Base-by-base conservation (phyloP, 2,329 filamentous ascomycete genomes). In the Penicillium thymicola region DNA sequence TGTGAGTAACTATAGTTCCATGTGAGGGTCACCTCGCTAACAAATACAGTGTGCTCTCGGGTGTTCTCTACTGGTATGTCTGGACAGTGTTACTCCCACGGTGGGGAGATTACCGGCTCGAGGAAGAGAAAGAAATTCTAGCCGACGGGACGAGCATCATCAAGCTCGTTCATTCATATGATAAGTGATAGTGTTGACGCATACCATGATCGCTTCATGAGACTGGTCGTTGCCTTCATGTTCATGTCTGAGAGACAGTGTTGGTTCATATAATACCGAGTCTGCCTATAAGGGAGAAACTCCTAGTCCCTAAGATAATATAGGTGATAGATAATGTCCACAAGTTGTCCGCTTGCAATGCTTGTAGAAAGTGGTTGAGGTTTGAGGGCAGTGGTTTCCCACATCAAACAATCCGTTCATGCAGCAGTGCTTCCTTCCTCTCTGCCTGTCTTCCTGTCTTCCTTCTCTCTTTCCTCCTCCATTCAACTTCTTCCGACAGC, bases 91-190 rank as follows among this genome's bases (percentile, higher is more conserved):
- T 83, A 1, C 67, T 90, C 25, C 88, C 89, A 1, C 75, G 72
- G 41, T 81, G 81, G 72, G 77, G 81, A 49, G 80, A 81, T 0
- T 89, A 89, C 66, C 79, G 69, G 14, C 71, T 90, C 2, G 85
- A 88, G 64, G 87, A 90, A 62, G 79, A 82, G 54, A 76, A 76
- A 3, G 81, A 82, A 37, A 75, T 85, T 0, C 70, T 91, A 21
- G 77, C 79, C 23, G 88, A 91, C 70, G 88, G 88, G 0, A 90
- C 86, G 0, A 81, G 79, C 1, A 80, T 90, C 50, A 89, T 84
- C 0, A 83, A 79, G 58, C 74, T 89, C 5, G 70, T 79, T 7
- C 69, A 70, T 7, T 58, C 58, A 14, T 61, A 66, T 51, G 32
- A 51, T 48, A 18, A 34, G 6, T 34, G 14, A 46, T 9, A 25